Base-by-base conservation (phyloP, 202 grass and related monocot species). In the Schoenoplectus triqueter region DNA sequence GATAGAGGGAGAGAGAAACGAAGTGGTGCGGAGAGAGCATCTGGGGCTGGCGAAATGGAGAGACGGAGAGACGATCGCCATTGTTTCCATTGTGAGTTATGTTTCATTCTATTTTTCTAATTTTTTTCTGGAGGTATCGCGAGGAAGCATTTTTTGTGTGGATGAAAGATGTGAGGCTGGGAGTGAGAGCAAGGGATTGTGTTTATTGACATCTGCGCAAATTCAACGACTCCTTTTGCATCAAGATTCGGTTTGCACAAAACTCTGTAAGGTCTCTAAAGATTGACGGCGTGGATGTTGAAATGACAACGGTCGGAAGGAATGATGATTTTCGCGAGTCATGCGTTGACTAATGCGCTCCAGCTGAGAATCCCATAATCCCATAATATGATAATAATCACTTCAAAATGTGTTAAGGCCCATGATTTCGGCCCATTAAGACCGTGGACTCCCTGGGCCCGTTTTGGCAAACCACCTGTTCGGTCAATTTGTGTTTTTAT, bases 81-180 rank as follows among this genome's bases (percentile, higher is more conserved):
- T 83, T 83, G 80, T 69, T 83, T 67, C 80, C 80, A 68, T 83
- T 54, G 69, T 3, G 6, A 41, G 54, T 11, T 49, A 4, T 76
- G 4, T 76, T 51, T 76, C 10, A 3, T 15, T 76, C 3, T 21
- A 10, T 22, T 4, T 76, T 10, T 77, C 17, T 56, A 19, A 47
- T 17, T 71, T 13, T 14, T 31, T 39, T 5, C 72, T n/a, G 15
- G 44, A 48, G 44, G 3, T 14, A 49, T n/a, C 7, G 14, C 4
- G 10, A 20, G 8, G 9, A 13, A 10, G 31, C 31, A 5, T 50
- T 73, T 47, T 17, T n/a, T 83, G 49, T 66, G 80, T 56, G 80
- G 80, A 83, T 69, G 64, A 56, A 83, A 83, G 66, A 69, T 83
- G 80, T 54, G 67, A 68, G 80, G 80, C 45, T 41, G 64, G 69